Evolutionary conservation across 345 rosid genomes (phyloP), one percentile per base, ranked within the genome.

Genomic region (Pugionium cornutum): DNA sequence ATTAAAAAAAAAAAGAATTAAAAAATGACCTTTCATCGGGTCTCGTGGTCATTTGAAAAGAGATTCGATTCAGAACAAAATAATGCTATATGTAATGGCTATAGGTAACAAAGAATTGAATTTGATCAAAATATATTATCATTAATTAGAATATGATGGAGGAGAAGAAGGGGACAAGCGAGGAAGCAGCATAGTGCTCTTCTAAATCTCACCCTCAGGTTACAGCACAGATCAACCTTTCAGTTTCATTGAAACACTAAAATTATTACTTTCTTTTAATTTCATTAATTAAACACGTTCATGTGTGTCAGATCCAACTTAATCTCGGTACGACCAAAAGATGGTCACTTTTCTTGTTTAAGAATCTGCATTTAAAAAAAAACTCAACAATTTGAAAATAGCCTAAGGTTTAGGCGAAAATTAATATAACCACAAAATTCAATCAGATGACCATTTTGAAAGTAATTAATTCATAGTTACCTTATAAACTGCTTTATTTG

Each of bases 171-270:
- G 72, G 62, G 65, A 63, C 58, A 64, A 55, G 58, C 44, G 61
- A 50, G 68, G 64, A 35, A 64, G 44, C 56, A 66, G 67, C 61
- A 67, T 4, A 66, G 57, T 51, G 75, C 90, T 69, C 74, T 59
- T 55, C 50, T 57, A 72, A 73, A 77, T 47, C 46, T 59, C 43
- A 55, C 54, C 57, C 18, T 34, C 49, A 43, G 32, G 69, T 68
- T 56, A 51, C 64, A 65, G 52, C 58, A 37, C 4, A 54, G 57
- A 62, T 62, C 55, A 62, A 55, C 10, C 54, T 9, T 54, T 69
- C 31, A 42, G 9, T 61, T 55, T 45, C 75, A 55, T 63, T 63
- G 64, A 63, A 63, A 72, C 37, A 64, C 66, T 72, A 64, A 69
- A 70, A 63, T 52, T 69, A 53, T 63, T 62, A 49, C 18, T 63